Base-by-base conservation (phyloP, 129 eudicot species). In the Erigeron canadensis region DNA sequence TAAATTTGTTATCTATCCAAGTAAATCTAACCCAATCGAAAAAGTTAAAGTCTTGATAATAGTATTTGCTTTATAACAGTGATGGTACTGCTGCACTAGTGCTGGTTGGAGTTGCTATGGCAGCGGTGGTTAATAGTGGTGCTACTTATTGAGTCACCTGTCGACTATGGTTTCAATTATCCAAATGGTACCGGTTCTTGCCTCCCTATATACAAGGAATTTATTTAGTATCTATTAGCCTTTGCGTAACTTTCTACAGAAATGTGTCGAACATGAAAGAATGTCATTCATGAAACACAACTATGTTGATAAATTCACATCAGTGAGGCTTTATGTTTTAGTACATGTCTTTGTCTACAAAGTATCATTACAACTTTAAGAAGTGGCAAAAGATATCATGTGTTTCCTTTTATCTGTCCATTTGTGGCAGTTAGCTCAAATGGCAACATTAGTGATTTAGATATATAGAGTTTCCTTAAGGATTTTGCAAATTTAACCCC, bases 11-110 rank as follows among this genome's bases (percentile, higher is more conserved):
- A 28, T 28, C 34, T 28, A 28, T 28, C 34, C 34, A 28, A 28
- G 34, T 19, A 43, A 16, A 10, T 44, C 15, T 28, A 28, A 28
- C 34, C 34, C 34, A 28, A 42, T 10, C 41, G 18, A 15, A 64
- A 42, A 40, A 64, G 23, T 39, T 8, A 10, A 28, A 6, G 69
- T 40, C 38, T 12, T 83, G 86, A n/a, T n/a, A n/a, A n/a, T n/a
- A 89, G 86, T 72, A 82, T 91, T 28, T 55, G 97, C 88, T 28
- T 88, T 84, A 84, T 86, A 48, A 15, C 95, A 93, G 98, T 85
- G 98, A 94, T 77, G 98, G 98, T 71, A 97, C 97, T 69, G 97
- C 98, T 70, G 98, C 98, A 56, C 81, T 94, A 57, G 96, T 94
- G 64, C 86, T 94, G 67, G 97, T 89, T n/a, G n/a, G n/a, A n/a